These are phyloP conservation scores for Trypanosomatidae sp. DNA, from an alignment of 208 protist species.

Conservation along the genomic window DNA sequence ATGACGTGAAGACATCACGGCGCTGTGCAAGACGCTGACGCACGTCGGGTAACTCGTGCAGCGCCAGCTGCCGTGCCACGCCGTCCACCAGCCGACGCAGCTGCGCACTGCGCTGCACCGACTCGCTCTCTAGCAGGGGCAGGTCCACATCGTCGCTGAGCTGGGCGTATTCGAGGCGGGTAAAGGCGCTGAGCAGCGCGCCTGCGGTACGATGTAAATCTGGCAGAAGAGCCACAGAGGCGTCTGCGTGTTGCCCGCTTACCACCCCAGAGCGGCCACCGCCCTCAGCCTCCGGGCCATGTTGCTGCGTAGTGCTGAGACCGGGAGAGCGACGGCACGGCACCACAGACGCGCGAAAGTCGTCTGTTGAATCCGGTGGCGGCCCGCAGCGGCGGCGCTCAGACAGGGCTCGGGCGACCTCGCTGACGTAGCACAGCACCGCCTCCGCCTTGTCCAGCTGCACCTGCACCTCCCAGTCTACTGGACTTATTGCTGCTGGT, in stretches of 20 bases:
- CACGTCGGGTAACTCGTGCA: conserved; percentile 44
- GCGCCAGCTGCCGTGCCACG: conserved; percentile 55
- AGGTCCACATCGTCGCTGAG: conserved; percentile 39
- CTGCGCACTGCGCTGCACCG: conserved; percentile 25
- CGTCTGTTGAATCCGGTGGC: conserved; percentile 43
- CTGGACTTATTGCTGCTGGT: too few species aligned
- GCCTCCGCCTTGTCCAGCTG: conserved; percentile 53
- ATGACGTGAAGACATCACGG: conserved; percentile 31
- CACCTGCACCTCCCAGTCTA: conserved; percentile 1
- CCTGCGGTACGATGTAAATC: conserved; percentile 40
- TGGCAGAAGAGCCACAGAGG: conserved; percentile 40
- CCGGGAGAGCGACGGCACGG: conserved; percentile 21
- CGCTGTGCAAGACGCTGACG: conserved; percentile 38
- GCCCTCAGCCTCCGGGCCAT: not conserved
- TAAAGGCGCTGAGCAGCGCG: conserved; percentile 47
- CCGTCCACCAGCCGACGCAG: conserved; percentile 44
- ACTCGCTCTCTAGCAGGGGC: conserved; percentile 44
- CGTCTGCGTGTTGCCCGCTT: not conserved
- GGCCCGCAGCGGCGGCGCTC: conserved; percentile 44
- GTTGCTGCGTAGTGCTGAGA: too few species aligned
- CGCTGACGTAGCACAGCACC: conserved; percentile 61
- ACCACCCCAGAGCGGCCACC: not conserved
- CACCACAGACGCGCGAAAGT: conserved; percentile 48
- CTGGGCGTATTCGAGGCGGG: conserved; percentile 61
- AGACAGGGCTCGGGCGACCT: conserved; percentile 37